Base-by-base conservation (phyloP, 768 basidiomycete genomes). In the Russula olivacea region DNA sequence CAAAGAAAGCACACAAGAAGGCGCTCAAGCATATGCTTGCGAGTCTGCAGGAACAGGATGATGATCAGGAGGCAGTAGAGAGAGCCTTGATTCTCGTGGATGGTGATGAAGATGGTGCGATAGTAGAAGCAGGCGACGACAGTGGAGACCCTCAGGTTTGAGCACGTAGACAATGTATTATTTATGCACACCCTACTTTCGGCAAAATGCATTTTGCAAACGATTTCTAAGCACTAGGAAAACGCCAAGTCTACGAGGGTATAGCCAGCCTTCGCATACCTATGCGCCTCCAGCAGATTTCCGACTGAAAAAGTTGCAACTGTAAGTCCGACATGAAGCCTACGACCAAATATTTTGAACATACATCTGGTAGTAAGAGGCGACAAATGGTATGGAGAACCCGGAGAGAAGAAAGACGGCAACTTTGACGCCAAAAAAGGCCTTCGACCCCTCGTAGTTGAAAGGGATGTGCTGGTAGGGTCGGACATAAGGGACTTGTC, bases 1-100 rank as follows among this genome's bases (percentile, higher is more conserved):
- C 74, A 21, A 74, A 73, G 66, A 77, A 74, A 67, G 74, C 72
- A 25, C 74, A 72, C 47, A 75, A 75, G 57, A 79, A 77, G 66
- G 77, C 72, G 3, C 60, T 75, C 14, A 68, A 75, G 45, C 69
- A 64, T 57, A 73, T 72, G 69, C 61, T 63, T 19, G 43, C 71
- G 12, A 71, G 70, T 19, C 57, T 68, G n/a, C 56, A 60, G 45
- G 65, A 63, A 30, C 70, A 73, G 55, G 58, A 68, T 25, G 56
- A 66, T 28, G 69, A 68, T 9, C 60, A 64, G 50, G 45, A 55
- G 45, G 48, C 60, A 14, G 61, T 53, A 10, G 61, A 63, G 52
- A 32, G 32, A n/a, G 43, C 25, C 8, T 51, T 61, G 30, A 19
- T 14, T 12, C 30, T 63, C 21, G 25, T 12, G 23, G 62, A 56